phyloP scores from a whole-genome alignment of 352 stramenopile genomes.

The Phytopythium mirpurense region DNA sequence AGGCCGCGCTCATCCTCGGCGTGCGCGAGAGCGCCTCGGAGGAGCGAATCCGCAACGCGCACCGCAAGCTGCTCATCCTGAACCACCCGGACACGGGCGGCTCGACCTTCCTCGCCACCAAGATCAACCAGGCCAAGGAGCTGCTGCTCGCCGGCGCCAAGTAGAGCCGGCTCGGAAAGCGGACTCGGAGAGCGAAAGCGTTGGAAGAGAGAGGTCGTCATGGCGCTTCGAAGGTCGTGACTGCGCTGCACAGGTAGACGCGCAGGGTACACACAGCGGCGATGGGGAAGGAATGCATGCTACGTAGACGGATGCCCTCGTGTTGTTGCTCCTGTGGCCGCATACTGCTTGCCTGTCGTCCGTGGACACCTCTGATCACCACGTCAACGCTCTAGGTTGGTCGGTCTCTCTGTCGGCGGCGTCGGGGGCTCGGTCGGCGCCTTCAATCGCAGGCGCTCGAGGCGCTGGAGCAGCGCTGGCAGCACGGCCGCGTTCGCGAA shows the following conservation, averaged over 20 bases:
- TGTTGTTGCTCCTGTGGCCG: not conserved
- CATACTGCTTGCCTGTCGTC: no score
- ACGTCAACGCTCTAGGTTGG: no score
- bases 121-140: conserved; percentile 99
- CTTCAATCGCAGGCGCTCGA: conserved; percentile 14
- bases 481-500: conserved; percentile 24
- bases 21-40: conserved; percentile 93
- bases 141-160: conserved; percentile 84
- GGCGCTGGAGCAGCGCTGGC: conserved; percentile 21
- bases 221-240: no score
- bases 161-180: conserved; percentile 19
- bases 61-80: conserved; percentile 97
- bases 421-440: not conserved
- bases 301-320: not conserved
- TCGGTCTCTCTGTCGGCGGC: no score
- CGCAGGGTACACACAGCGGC: not conserved
- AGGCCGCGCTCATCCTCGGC: conserved; percentile 98
- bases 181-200: no score
- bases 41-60: conserved; percentile 97
- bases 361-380: no score
- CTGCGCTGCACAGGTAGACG: conserved; percentile 4
- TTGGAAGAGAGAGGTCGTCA: no score
- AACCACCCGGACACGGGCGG: conserved; percentile 99
- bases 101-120: conserved; percentile 97
- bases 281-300: not conserved